Base-by-base conservation (phyloP, 164 flowering plant species). In the Vitis cinerea region DNA sequence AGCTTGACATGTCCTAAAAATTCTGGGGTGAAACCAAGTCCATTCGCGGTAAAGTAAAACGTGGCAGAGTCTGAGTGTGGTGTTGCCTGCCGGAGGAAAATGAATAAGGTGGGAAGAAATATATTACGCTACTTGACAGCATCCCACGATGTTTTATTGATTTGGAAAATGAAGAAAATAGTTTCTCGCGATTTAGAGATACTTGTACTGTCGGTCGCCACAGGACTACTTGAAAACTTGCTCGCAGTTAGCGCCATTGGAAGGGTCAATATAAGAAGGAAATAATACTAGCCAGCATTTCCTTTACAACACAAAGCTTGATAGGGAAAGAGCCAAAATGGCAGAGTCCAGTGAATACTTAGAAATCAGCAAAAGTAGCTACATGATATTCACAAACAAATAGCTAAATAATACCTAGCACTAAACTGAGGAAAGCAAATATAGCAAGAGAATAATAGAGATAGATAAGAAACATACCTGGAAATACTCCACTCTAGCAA, bases 1-100 rank as follows among this genome's bases (percentile, higher is more conserved):
- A 95, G 93, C 79, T 89, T 93, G 70, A 95, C 99, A 51, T 97
- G 96, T 9, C 99, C 99, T 13, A 95, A 88, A 86, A 95, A 95
- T 67, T 95, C 99, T 19, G 99, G 97, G 59, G 93, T 91, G 82
- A 95, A 95, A 61, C 94, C 92, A 75, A 95, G 94, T 66, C 78
- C 81, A 69, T 93, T 95, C 57, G 99, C 93, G 67, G 92, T 94
- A 76, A 91, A 95, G 78, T 79, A 95, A 82, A 95, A 95, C 99
- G 92, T 92, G 72, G 99, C 97, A 63, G 98, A 90, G 55, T 95
- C 99, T 57, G 99, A 95, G 1, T 92, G 99, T 7, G 98, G 99
- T 37, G 98, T 95, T 68, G 99, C 94, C 79, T 92, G 97, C 99
- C 98, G 92, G 48, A 88, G 78, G 74, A 95, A 93, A 69, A 95